Percentiles rank a stretch among this genome's conserved stretches.
Conservation (phyloP, 1,284 basidiomycete species). For the Schizophyllum amplum region DNA sequence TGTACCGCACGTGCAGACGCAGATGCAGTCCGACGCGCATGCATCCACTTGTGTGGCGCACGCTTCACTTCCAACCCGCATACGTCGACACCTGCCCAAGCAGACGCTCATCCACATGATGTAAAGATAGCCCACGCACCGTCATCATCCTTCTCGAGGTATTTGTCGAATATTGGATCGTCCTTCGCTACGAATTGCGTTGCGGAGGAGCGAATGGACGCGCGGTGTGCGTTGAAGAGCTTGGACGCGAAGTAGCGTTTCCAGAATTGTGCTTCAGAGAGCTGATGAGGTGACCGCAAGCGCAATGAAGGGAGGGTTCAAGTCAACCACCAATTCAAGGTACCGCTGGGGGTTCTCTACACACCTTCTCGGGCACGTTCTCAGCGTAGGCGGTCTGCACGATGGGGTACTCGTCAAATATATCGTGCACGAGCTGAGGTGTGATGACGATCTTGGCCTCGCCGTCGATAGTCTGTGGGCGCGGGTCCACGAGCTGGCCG, state of each 20-base stretch:
- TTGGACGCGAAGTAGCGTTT: slow-evolving; percentile 93
- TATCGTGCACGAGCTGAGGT: slow-evolving; percentile 87
- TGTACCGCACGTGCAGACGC: too few relatives aligned
- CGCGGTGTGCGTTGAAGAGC: slow-evolving; percentile 90
- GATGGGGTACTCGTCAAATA: slow-evolving; percentile 97
- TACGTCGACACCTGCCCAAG: too few relatives aligned
- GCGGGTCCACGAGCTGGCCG: slow-evolving; percentile 84
- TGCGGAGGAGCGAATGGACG: slow-evolving; percentile 83
- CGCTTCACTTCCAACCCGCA: too few relatives aligned
- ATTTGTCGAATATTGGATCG: slow-evolving; percentile 93
- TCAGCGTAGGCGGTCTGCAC: slow-evolving; percentile 89
- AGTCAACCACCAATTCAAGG: slow-evolving; percentile 6
- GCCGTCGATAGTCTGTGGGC: slow-evolving; percentile 74
- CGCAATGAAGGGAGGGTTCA: slow-evolving; percentile 13
- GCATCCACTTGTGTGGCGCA: too few relatives aligned
- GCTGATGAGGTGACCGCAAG: slow-evolving; percentile 30
- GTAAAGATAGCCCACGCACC: slow-evolving; percentile 34
- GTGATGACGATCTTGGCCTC: slow-evolving; percentile 90
- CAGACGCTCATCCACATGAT: too few relatives aligned
- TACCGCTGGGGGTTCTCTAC: slow-evolving; percentile 12
- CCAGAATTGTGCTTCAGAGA: slow-evolving; percentile 93
- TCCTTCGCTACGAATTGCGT: slow-evolving; percentile 82
- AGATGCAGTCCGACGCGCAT: too few relatives aligned
- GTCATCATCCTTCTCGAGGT: slow-evolving; percentile 92
- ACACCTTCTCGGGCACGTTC: slow-evolving; percentile 82